Evolutionary conservation across 805 yeast genomes (phyloP), one percentile per base, ranked within the genome.

Genomic region (Priceomyces castillae): DNA sequence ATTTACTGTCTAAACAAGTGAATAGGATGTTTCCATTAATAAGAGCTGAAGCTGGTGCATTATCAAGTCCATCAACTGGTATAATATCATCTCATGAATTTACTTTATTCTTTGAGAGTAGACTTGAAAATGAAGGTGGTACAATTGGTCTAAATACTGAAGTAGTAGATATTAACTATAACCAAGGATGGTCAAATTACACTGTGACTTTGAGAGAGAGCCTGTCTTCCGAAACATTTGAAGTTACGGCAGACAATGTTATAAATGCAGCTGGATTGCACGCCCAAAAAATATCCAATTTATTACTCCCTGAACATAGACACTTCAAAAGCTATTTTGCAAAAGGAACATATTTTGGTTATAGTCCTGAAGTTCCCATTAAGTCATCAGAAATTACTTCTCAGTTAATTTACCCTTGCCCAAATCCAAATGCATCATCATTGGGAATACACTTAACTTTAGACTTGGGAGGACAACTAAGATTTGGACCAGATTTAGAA

Each of bases 401-500:
- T 36, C 59, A 58, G 31, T 55, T 69, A 42, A 67, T 90, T 0
- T 90, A 90, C 59, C 97, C 97, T 1, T 84, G 88, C 43, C 74
- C 83, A 1, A 81, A 83, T n/a, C 75, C 75, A 5, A 76, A 79
- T 41, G 77, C 81, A 0, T 74, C 85, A n/a, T 86, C 95, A 0
- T 67, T 90, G 43, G 97, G 97, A 0, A 86, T 94, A 0, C 97
- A 90, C 66, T 65, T 90, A 48, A 90, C 97, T 0, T 66, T 90
- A 23, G 95, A 87, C 54, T 63, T 90, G 42, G 90, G 86, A 2
- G 94, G 95, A 0, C 83, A 82, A 51, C 64, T 90, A 20, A 76
- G 78, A 49, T 90, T 90, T 59, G 97, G 97, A 0, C 97, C 97
- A 0, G 96, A 90, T 58, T 62, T 88, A 33, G 94, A 89, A 60